These are phyloP conservation scores for Apiospora pterosperma DNA, from an alignment of 2,329 filamentous ascomycete species.

Conservation along the genomic window DNA sequence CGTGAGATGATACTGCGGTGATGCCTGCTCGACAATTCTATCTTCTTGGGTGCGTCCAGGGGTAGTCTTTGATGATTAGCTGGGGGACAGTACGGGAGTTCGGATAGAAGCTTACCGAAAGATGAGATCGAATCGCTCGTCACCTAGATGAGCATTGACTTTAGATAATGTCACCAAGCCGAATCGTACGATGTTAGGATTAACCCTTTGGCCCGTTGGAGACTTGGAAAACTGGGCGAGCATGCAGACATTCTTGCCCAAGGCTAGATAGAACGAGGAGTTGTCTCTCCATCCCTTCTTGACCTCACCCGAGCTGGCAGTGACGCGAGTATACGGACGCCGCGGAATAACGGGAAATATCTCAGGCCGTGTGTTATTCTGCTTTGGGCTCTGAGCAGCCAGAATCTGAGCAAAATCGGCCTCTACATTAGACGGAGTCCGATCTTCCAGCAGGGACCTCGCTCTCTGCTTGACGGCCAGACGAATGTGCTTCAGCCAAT, in stretches of 20 bases:
- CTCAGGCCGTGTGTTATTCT: conserved; percentile 30
- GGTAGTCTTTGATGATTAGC: conserved; percentile 32
- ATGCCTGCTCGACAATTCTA: conserved; percentile 52
- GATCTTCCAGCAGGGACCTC: conserved; percentile 28
- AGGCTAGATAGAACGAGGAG: conserved; percentile 52
- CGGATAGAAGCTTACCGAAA: conserved; percentile 43
- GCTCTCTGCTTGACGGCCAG: conserved; percentile 30
- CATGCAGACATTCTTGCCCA: conserved; percentile 51
- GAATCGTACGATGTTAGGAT: conserved; percentile 45
- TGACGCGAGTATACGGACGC: conserved; percentile 35
- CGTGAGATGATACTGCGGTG: conserved; percentile 52
- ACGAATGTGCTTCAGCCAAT: conserved; percentile 46
- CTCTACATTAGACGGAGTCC: conserved; percentile 44
- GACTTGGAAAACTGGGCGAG: conserved; percentile 47
- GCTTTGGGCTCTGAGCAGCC: conserved; percentile 39
- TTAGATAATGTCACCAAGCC: conserved; percentile 50
- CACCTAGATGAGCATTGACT: conserved; percentile 48
- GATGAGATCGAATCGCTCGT: conserved; percentile 53
- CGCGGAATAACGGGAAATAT: conserved; percentile 54
- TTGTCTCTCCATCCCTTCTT: conserved; percentile 45
- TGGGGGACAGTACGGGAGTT: neutral
- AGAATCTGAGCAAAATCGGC: conserved; percentile 44
- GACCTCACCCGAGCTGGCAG: conserved; percentile 37
- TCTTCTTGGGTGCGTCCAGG: conserved; percentile 38
- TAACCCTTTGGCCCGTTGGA: conserved; percentile 42